Percentiles rank a stretch among this genome's conserved stretches.
Conservation (phyloP, 2,329 filamentous ascomycete species). For the Stachybotrys chlorohalonatus region DNA sequence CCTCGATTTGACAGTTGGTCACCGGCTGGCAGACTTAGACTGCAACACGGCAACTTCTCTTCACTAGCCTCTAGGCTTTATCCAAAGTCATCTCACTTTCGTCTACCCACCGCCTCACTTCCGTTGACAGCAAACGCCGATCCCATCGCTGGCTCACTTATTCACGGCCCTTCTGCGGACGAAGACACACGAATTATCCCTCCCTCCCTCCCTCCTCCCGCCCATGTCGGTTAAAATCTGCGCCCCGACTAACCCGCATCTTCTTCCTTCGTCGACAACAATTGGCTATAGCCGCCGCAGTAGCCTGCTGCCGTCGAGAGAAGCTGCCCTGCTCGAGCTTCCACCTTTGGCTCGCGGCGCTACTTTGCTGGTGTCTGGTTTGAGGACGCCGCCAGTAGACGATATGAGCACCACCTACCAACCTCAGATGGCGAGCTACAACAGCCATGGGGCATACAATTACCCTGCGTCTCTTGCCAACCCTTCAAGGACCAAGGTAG, state of each 20-base stretch:
- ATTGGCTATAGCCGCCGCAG: background rate
- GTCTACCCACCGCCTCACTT: background rate
- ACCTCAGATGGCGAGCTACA: conserved; percentile 35
- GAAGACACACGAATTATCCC: no score
- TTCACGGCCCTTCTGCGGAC: background rate
- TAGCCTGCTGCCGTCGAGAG: background rate
- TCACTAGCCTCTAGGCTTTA: background rate
- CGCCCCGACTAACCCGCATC: conserved; percentile 10
- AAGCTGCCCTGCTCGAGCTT: conserved; percentile 11
- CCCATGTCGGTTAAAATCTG: conserved; percentile 19
- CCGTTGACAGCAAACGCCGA: background rate
- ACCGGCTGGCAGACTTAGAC: background rate
- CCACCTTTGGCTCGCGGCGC: conserved; percentile 10
- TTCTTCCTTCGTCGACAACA: conserved; percentile 10
- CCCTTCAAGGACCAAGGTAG: conserved; percentile 18
- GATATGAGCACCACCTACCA: conserved; percentile 46
- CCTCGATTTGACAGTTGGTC: background rate
- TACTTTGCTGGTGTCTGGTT: conserved; percentile 23
- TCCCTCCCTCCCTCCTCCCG: conserved; percentile 1
- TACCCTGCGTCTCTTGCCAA: conserved; percentile 27
- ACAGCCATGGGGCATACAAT: conserved; percentile 32
- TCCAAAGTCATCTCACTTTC: background rate
- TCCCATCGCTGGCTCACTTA: background rate
- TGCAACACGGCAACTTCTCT: background rate
- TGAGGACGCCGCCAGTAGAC: conserved; percentile 42